Evolutionary conservation across 768 basidiomycete species (phyloP), one percentile per base, ranked within the genome.

Genomic region (Nevesoporus exiguus): DNA sequence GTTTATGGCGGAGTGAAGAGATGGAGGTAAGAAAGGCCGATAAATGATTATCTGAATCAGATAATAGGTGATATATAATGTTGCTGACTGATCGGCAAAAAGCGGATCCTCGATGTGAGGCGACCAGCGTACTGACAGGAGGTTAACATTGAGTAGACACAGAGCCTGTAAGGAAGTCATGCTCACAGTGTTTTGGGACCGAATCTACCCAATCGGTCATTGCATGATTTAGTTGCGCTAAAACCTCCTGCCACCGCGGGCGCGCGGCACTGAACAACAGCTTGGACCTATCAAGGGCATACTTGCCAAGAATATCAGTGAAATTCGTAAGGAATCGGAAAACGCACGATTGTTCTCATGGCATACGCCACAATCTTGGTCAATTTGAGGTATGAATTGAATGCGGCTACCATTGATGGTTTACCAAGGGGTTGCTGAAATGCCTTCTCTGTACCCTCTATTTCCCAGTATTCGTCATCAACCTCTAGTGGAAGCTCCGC

Each of bases 381-480:
- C 33, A 93, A 68, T 57, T 82, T 83, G 57, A 91, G 75, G 45
- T 79, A 75, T 33, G 80, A 79, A 62, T 81, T 84, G 68, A 92
- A 92, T 19, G 74, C 78, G 17, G 84, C 66, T 33, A 89, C 70
- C 45, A 69, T 71, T 24, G 83, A 80, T 17, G 86, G 83, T 54
- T 80, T 76, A 11, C 73, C 79, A 13, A 71, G 64, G 10, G 90
- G 91, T 60, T 93, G 92, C 55, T 79, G 77, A 70, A 90, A 92
- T 27, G 79, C 76, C 25, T 69, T 65, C 10, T 72, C 67, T 13
- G 80, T 74, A 51, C 77, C 77, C 49, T 69, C 73, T 17, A 70
- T 71, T 56, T 83, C 79, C 90, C 90, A 94, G 64, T 83, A 91
- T 57, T 85, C 82, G 61, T 88, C 86, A 59, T 95, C 90, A 14